Percentiles rank a stretch among this genome's conserved stretches.
Evolutionary conservation across 2,329 filamentous ascomycete genomes (phyloP).

Genomic region (Rasamsonia emersonii): DNA sequence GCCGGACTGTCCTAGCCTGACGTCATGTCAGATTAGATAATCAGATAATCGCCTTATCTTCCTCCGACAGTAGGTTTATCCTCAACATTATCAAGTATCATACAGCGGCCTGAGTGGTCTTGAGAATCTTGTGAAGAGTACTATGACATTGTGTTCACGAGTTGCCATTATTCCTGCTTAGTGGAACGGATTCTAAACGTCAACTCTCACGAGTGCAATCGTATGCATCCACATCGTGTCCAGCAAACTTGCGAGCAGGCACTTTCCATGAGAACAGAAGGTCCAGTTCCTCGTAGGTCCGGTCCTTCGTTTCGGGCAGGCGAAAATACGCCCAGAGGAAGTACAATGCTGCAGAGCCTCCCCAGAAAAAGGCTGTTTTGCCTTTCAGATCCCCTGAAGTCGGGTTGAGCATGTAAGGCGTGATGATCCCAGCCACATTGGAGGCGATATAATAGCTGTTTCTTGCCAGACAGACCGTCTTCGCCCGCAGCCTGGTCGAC

Average conservation of each 20-base stretch:
- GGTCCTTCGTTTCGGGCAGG: conserved; percentile 20
- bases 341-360: conserved; percentile 6
- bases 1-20: too few species aligned
- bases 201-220: too few species aligned
- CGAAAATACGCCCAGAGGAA: neutral
- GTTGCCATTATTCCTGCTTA: too few species aligned
- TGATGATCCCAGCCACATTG: conserved; percentile 29
- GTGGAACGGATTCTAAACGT: too few species aligned
- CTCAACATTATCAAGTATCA: too few species aligned
- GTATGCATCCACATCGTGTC: conserved; percentile 48
- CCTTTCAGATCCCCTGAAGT: conserved; percentile 16
- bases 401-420: conserved; percentile 32
- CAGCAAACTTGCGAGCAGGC: conserved; percentile 63
- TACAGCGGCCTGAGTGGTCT: too few species aligned
- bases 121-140: too few species aligned
- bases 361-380: conserved; percentile 20
- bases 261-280: conserved; percentile 56
- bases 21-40: too few species aligned
- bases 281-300: conserved; percentile 31
- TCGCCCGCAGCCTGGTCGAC: conserved; percentile 34
- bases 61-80: too few species aligned
- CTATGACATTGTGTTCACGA: too few species aligned
- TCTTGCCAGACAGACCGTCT: conserved; percentile 36
- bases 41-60: too few species aligned
- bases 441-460: conserved; percentile 30